Conservation (phyloP, 2,329 filamentous ascomycete species). For the Aureobasidium sp. region DNA sequence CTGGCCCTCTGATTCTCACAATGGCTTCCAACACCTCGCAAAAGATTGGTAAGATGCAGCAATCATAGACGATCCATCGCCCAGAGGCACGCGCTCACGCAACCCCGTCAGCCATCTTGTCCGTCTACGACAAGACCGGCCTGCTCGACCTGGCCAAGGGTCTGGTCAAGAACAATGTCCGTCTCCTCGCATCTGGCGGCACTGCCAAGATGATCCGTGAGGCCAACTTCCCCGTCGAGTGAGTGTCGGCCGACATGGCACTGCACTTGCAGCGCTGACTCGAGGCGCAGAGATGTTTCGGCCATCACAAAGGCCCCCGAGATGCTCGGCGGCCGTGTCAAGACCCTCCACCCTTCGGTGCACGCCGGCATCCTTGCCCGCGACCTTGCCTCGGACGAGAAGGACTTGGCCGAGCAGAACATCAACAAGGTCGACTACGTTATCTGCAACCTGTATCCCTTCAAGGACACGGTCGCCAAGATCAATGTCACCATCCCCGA, state of each 20-base stretch:
- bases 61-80: background rate
- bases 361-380: constrained; percentile 81
- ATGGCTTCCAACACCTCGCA: constrained; percentile 12
- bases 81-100: constrained; percentile 12
- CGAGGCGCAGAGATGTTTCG: constrained; percentile 74
- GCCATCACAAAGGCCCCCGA: constrained; percentile 92
- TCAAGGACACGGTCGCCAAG: constrained; percentile 97
- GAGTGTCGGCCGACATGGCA: constrained; percentile 31
- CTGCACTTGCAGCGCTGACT: background rate
- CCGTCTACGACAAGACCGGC: constrained; percentile 98
- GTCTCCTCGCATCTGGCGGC: constrained; percentile 88
- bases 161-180: constrained; percentile 79
- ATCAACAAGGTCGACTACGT: constrained; percentile 94
- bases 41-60: constrained; percentile 16
- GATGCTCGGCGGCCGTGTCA: constrained; percentile 87
- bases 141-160: constrained; percentile 88
- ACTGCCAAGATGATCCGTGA: constrained; percentile 96
- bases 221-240: constrained; percentile 92
- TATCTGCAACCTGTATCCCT: constrained; percentile 96
- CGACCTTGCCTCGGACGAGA: constrained; percentile 90
- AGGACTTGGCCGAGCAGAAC: constrained; percentile 90
- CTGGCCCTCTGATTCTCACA: background rate
- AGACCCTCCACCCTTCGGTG: constrained; percentile 86
- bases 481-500: constrained; percentile 94
- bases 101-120: constrained; percentile 69